A percentile compares a stretch with the other conserved stretches of the same genome.
These are phyloP conservation scores for Gossypium trilobum DNA, from an alignment of 441 rosid genomes.

Conservation along the genomic window DNA sequence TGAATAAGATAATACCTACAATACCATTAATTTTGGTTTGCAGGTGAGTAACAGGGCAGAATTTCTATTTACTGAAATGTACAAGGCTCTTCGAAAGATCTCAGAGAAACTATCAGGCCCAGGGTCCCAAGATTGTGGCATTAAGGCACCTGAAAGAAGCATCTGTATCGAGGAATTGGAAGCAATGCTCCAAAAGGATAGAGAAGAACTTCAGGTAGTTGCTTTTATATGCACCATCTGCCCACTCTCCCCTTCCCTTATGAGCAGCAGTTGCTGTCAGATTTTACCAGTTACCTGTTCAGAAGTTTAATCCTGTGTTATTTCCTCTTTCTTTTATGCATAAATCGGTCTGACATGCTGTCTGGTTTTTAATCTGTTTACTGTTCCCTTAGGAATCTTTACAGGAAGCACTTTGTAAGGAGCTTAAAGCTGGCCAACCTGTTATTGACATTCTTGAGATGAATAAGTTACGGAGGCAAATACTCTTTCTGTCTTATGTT, in stretches of 20 bases:
- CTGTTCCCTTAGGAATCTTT: conserved; percentile 43
- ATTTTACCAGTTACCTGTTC: background rate
- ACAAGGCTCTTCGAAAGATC: conserved; percentile 39
- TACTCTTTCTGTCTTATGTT: conserved; percentile 47
- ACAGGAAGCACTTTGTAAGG: conserved; percentile 28
- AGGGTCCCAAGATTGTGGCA: conserved; percentile 28
- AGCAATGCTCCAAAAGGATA: conserved; percentile 45
- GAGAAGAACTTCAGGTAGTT: conserved; percentile 51
- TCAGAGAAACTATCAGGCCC: conserved; percentile 28
- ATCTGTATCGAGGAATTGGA: conserved; percentile 37
- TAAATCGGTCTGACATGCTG: background rate
- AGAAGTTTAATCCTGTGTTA: background rate
- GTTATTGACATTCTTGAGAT: conserved; percentile 58
- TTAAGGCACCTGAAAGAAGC: conserved; percentile 22
- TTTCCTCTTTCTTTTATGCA: background rate
- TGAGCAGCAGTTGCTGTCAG: conserved; percentile 1
- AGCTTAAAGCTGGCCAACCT: conserved; percentile 33
- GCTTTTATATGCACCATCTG: conserved; percentile 4
- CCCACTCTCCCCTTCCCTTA: background rate
- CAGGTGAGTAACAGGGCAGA: conserved; percentile 47
- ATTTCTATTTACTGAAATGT: conserved; percentile 45
- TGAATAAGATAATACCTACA: conserved; percentile 13
- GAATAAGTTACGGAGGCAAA: conserved; percentile 47
- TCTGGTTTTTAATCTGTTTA: conserved; percentile 7
- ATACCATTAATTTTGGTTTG: conserved; percentile 15